phyloP scores from a whole-genome alignment of 805 yeast species.

The Priceomyces medius region DNA sequence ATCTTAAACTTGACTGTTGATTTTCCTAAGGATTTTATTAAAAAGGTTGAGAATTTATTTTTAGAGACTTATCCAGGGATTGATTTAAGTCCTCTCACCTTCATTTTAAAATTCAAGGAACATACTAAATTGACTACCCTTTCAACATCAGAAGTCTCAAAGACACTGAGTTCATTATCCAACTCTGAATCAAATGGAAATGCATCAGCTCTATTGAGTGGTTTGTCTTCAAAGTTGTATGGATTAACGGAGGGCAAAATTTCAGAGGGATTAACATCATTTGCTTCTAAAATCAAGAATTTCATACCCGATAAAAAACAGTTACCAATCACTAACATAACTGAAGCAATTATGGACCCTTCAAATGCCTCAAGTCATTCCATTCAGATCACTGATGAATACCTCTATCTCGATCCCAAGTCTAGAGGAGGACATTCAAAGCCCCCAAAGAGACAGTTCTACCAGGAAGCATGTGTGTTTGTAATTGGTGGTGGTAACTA shows the following conservation, averaged over 20 bases:
- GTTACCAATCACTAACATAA: constrained; percentile 85
- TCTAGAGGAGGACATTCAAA: constrained; percentile 87
- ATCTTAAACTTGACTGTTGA: constrained; percentile 63
- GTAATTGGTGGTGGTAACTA: constrained; percentile 97
- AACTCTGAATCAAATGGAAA: constrained; percentile 19
- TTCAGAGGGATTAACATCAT: constrained; percentile 85
- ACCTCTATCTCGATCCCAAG: constrained; percentile 86
- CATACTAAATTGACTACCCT: constrained; percentile 21
- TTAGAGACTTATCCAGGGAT: constrained; percentile 46
- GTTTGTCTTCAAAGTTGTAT: constrained; percentile 72
- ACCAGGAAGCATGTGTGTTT: constrained; percentile 81
- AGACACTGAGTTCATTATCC: neutral
- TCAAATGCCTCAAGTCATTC: constrained; percentile 57
- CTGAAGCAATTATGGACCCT: constrained; percentile 91
- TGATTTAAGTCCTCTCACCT: constrained; percentile 64
- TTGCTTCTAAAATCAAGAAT: constrained; percentile 84
- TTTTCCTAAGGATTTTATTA: constrained; percentile 27
- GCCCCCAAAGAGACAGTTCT: constrained; percentile 81
- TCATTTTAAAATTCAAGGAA: constrained; percentile 81
- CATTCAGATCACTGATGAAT: constrained; percentile 80
- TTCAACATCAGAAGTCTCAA: constrained; percentile 13
- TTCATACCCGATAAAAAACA: constrained; percentile 84
- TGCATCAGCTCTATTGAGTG: constrained; percentile 63
- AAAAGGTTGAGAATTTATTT: constrained; percentile 65
- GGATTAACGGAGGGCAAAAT: constrained; percentile 81